Base-by-base conservation (phyloP, 371 early-diverging fungal genomes). In the Mortierella sp. region DNA sequence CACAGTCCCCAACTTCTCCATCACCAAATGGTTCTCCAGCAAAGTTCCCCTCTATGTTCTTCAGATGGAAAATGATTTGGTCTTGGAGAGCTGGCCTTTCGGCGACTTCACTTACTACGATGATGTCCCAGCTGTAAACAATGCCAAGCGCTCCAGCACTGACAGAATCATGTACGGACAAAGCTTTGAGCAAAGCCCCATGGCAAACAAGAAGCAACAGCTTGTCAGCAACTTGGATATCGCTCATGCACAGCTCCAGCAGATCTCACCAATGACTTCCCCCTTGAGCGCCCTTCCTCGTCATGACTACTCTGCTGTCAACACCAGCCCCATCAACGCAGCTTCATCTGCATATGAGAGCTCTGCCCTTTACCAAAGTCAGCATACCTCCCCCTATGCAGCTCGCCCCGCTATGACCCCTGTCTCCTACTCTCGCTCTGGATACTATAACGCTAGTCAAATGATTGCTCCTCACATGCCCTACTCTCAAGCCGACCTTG, bases 31-130 rank as follows among this genome's bases (percentile, higher is more conserved):
- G 82, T 66, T 66, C 43, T 64, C 62, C 53, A 76, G 31, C 64
- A 82, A 79, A 59, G 84, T 82, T 10, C 84, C 84, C 9, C 76
- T 84, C 31, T 82, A 84, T 43, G 54, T 84, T 13, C 68, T 84
- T 28, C 72, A 75, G 49, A 72, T 84, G 72, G 80, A 78, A 55
- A 72, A 78, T n/a, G 73, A 78, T 29, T 59, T 72, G 61, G 73
- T 78, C 54, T 56, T 68, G 35, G 75, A 84, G 65, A 84, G 78
- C 76, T 84, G 82, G 79, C 79, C 75, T 23, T 82, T 84, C 65
- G 84, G 84, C 28, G 78, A 77, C 49, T 84, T 72, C 42, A 65
- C 75, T 32, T 81, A 76, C 68, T 75, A 69, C 47, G 80, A 80
- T 57, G 68, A 65, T 60, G 59, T 61, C 7, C 43, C 53, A 26